These are phyloP conservation scores for Trichophyton benhamiae DNA, from an alignment of 2,329 filamentous ascomycete species.

Conservation along the genomic window DNA sequence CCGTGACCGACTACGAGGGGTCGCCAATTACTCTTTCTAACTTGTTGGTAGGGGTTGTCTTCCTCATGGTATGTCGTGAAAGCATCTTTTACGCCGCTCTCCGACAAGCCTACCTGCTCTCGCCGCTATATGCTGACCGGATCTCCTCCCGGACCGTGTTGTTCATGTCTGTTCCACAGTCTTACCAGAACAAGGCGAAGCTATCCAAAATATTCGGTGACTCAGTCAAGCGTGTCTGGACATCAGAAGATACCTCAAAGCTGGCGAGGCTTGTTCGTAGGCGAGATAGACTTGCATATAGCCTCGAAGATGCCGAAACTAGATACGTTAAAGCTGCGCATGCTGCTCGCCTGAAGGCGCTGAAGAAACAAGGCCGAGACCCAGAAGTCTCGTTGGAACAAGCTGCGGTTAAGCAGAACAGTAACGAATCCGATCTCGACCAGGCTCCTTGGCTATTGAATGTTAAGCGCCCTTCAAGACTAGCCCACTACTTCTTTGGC, in stretches of 20 bases:
- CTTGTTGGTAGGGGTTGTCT: conserved; percentile 47
- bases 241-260: conserved; percentile 62
- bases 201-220: conserved; percentile 70
- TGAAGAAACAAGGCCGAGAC: conserved; percentile 21
- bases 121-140: conserved; percentile 67
- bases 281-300: conserved; percentile 63
- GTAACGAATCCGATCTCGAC: background rate
- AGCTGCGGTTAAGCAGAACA: conserved; percentile 22
- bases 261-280: conserved; percentile 68
- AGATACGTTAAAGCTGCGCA: conserved; percentile 71
- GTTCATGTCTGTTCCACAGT: conserved; percentile 68
- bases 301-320: conserved; percentile 77
- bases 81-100: conserved; percentile 83
- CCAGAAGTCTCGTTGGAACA: conserved; percentile 23
- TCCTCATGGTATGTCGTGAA: conserved; percentile 77
- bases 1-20: background rate
- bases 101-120: conserved; percentile 79
- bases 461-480: conserved; percentile 63
- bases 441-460: conserved; percentile 22
- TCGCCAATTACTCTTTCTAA: background rate
- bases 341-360: conserved; percentile 51
- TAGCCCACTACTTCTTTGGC: conserved; percentile 57
- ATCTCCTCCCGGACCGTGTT: conserved; percentile 83
- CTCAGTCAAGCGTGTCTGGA: conserved; percentile 71
- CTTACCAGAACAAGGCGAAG: conserved; percentile 61